A percentile compares a stretch with the other conserved stretches of the same genome.
Evolutionary conservation across 805 yeast genomes (phyloP).

Genomic region (Candida orba): DNA sequence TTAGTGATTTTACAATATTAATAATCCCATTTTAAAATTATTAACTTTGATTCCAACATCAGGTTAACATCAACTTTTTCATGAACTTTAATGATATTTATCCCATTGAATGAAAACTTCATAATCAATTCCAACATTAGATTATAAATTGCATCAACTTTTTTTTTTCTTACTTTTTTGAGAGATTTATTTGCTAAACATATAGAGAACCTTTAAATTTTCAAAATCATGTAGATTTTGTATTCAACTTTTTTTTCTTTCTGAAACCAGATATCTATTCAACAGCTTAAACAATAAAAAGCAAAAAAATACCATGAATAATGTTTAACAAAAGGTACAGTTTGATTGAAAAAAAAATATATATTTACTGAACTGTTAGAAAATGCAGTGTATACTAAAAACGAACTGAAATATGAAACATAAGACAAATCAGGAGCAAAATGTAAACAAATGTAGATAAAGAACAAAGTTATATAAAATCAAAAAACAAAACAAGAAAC

Average conservation of each 20-base stretch:
- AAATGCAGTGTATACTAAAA: neutral
- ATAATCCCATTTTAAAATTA: neutral
- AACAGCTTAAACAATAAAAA: too few species aligned
- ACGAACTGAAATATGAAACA: neutral
- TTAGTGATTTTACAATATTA: neutral
- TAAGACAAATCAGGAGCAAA: neutral
- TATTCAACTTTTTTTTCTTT: neutral
- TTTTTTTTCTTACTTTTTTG: neutral
- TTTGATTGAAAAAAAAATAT: too few species aligned
- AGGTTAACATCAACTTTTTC: conserved; percentile 1
- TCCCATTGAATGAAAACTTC: neutral
- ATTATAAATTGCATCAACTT: neutral
- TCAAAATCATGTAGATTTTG: neutral
- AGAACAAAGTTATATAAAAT: too few species aligned
- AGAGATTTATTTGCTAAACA: neutral
- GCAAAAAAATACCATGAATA: too few species aligned
- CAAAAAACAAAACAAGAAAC: too few species aligned
- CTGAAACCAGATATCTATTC: too few species aligned
- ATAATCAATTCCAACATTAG: conserved; percentile 9
- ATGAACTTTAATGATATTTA: conserved; percentile 1
- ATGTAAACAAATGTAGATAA: neutral
- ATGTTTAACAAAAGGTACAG: too few species aligned
- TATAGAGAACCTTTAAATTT: neutral
- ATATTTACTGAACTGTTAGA: neutral
- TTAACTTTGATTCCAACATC: conserved; percentile 8